Percentiles rank a stretch among this genome's conserved stretches.
phyloP scores from a whole-genome alignment of 306 rosid genomes.

The Malus sieversii region DNA sequence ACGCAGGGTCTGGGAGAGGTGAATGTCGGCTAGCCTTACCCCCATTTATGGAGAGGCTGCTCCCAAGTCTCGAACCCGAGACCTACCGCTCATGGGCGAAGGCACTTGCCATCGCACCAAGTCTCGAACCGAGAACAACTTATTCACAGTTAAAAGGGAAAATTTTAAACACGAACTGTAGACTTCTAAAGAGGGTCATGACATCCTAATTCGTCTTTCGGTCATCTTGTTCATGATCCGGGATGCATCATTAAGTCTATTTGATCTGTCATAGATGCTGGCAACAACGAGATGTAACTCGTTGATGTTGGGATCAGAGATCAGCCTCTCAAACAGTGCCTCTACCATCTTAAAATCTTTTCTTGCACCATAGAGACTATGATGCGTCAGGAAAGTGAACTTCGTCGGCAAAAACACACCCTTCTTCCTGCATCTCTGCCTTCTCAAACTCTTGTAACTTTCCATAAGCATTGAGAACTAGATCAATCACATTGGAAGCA shows the following conservation, averaged over 20 bases:
- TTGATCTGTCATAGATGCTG: slow-evolving; percentile 67
- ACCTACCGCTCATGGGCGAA: too few species aligned
- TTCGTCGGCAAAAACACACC: slow-evolving; percentile 72
- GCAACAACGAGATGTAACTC: slow-evolving; percentile 83
- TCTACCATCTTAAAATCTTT: slow-evolving; percentile 57
- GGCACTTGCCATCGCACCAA: too few species aligned
- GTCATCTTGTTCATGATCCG: slow-evolving; percentile 62
- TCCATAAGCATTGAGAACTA: slow-evolving; percentile 81
- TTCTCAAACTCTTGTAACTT: slow-evolving; percentile 68
- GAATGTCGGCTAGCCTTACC: too few species aligned
- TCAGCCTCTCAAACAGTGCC: slow-evolving; percentile 55
- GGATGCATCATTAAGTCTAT: slow-evolving; percentile 67
- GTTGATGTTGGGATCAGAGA: slow-evolving; percentile 72
- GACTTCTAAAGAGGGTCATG: slow-evolving; percentile 25
- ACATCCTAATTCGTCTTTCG: slow-evolving; percentile 22
- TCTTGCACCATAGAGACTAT: slow-evolving; percentile 66
- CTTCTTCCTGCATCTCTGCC: slow-evolving; percentile 81
- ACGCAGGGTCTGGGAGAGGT: too few species aligned
- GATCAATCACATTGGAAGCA: slow-evolving; percentile 70
- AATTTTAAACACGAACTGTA: slow-evolving; percentile 6
- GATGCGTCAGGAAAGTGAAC: slow-evolving; percentile 92
- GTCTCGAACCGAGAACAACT: too few species aligned
- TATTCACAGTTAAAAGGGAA: not conserved
- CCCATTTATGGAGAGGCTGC: too few species aligned
- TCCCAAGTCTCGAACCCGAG: too few species aligned